These are phyloP conservation scores for Malassezia equina DNA, from an alignment of 1,284 basidiomycete species.

Conservation along the genomic window DNA sequence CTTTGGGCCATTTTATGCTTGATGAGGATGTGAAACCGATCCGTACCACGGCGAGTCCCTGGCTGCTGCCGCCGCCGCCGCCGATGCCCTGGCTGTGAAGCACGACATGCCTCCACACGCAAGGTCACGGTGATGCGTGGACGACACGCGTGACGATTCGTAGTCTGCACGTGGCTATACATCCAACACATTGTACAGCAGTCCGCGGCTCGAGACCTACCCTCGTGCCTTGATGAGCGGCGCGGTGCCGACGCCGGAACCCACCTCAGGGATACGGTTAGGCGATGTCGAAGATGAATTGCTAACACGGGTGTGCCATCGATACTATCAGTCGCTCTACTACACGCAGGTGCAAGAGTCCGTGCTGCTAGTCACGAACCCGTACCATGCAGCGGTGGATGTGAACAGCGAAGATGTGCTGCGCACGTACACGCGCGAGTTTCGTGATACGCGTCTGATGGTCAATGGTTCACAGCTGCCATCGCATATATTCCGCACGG, in stretches of 20 bases:
- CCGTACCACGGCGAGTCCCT: not conserved
- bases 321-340: slow-evolving; percentile 13
- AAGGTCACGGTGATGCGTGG: not conserved
- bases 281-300: slow-evolving; percentile 13
- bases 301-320: slow-evolving; percentile 12
- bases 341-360: slow-evolving; percentile 43
- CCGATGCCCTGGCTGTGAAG: not conserved
- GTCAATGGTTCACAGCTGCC: slow-evolving; percentile 49
- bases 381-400: slow-evolving; percentile 35
- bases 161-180: not conserved
- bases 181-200: not conserved
- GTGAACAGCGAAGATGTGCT: slow-evolving; percentile 42
- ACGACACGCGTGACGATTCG: not conserved
- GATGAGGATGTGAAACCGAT: not conserved
- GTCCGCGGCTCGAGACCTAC: not conserved
- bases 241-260: not conserved
- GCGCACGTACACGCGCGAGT: slow-evolving; percentile 36
- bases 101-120: not conserved
- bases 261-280: not conserved
- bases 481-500: slow-evolving; percentile 78
- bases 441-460: slow-evolving; percentile 33
- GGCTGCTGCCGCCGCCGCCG: not conserved
- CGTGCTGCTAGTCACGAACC: slow-evolving; percentile 42
- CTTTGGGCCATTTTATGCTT: not conserved
- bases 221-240: not conserved